Evolutionary conservation across 495 filamentous ascomycete genomes (phyloP).

Genomic region (Xylaria scruposa): DNA sequence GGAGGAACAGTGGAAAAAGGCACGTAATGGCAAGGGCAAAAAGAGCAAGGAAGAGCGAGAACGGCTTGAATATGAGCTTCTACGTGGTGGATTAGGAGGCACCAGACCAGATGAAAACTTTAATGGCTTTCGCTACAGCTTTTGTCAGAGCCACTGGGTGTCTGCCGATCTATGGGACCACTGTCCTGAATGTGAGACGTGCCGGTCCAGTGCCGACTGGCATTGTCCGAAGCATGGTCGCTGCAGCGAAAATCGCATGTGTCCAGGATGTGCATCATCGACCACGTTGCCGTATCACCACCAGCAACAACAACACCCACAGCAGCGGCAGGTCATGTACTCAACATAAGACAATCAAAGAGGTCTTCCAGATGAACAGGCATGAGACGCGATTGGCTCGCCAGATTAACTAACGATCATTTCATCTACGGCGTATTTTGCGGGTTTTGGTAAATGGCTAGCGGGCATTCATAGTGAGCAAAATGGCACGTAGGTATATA

Average conservation of each 20-base stretch:
- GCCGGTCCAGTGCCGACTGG: conserved; percentile 37
- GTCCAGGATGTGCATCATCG: conserved; percentile 35
- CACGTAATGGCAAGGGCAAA: conserved; percentile 35
- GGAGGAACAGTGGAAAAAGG: conserved; percentile 40
- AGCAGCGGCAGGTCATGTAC: conserved; percentile 32
- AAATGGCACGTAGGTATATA: conserved; percentile 29
- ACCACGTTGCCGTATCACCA: conserved; percentile 42
- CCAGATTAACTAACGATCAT: conserved; percentile 22
- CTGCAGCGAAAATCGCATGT: conserved; percentile 35
- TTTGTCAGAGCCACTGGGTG: conserved; percentile 39
- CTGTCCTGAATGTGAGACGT: conserved; percentile 39
- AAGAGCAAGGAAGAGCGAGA: conserved; percentile 38
- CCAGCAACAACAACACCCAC: conserved; percentile 59
- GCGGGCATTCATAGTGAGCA: conserved; percentile 27
- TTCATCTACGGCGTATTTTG: conserved; percentile 26
- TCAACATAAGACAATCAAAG: background rate
- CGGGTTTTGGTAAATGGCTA: conserved; percentile 25
- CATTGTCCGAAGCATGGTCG: conserved; percentile 40
- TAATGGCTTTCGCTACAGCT: conserved; percentile 40
- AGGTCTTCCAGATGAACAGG: background rate
- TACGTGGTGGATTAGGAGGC: conserved; percentile 39
- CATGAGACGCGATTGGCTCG: conserved; percentile 27
- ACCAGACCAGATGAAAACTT: conserved; percentile 35
- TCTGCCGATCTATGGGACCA: conserved; percentile 32
- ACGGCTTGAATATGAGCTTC: conserved; percentile 39